These are phyloP conservation scores for Astragalus glycyphyllos DNA, from an alignment of 306 rosid genomes.

Conservation along the genomic window DNA sequence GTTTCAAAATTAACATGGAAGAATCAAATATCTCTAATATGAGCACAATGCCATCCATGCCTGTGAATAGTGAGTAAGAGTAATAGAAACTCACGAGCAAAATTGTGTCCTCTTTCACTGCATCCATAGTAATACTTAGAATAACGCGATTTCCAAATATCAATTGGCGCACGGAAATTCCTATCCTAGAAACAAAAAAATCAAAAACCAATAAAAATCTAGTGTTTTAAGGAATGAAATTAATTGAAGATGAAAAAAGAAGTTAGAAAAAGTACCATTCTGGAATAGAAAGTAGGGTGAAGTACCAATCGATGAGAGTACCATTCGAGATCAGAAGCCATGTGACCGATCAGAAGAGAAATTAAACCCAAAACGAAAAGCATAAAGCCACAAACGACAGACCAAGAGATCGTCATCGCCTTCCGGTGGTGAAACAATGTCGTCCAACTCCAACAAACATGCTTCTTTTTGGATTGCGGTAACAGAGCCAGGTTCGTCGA, in stretches of 20 bases:
- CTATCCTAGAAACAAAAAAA: slow-evolving; percentile 48
- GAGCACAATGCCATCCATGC: not conserved
- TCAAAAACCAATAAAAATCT: not conserved
- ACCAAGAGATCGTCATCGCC: slow-evolving; percentile 55
- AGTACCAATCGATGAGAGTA: slow-evolving; percentile 83
- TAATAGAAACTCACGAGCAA: slow-evolving; percentile 60
- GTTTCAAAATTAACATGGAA: not conserved
- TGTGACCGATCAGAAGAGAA: slow-evolving; percentile 88
- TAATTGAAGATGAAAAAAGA: not conserved
- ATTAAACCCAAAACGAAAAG: slow-evolving; percentile 80
- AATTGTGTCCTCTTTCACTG: slow-evolving; percentile 68
- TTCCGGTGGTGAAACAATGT: slow-evolving; percentile 51
- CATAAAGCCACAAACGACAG: slow-evolving; percentile 75
- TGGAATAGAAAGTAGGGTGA: slow-evolving; percentile 63
- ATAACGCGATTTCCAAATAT: slow-evolving; percentile 85
- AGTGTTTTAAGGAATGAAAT: no score
- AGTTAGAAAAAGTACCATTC: slow-evolving; percentile 42
- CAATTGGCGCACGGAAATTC: slow-evolving; percentile 58
- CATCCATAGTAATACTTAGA: slow-evolving; percentile 77
- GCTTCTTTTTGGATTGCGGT: slow-evolving; percentile 46
- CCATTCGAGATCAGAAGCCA: slow-evolving; percentile 95
- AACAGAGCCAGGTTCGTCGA: slow-evolving; percentile 74
- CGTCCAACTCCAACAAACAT: slow-evolving; percentile 49
- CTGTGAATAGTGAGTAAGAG: not conserved
- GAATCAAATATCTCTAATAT: not conserved